Conservation (phyloP, 148 eudicot genomes). For the Fagopyrum homotropicum region DNA sequence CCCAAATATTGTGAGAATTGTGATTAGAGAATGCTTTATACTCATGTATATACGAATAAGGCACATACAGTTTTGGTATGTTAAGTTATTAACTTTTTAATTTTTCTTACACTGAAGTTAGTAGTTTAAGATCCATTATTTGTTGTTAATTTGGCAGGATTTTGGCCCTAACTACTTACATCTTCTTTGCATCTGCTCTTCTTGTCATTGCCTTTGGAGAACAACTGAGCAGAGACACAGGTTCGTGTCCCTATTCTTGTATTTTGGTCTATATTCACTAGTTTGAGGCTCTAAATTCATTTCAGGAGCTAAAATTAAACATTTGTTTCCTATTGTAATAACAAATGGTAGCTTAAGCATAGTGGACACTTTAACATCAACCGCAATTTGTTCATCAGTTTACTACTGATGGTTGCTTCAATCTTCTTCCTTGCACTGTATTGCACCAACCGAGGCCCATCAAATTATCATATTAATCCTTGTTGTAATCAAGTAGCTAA, state of each 20-base stretch:
- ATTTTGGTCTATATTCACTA: too few relatives aligned
- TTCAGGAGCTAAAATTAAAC: not conserved
- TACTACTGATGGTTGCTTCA: too few relatives aligned
- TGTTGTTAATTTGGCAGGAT: constrained; percentile 27
- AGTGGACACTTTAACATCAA: too few relatives aligned
- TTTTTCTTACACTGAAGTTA: not conserved
- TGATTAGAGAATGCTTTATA: too few relatives aligned
- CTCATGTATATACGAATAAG: too few relatives aligned
- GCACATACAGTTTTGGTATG: constrained; percentile 24
- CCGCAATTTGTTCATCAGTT: too few relatives aligned
- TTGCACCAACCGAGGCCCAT: too few relatives aligned
- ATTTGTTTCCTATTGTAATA: not conserved
- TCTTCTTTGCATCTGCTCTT: constrained; percentile 63
- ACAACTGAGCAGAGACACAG: constrained; percentile 34
- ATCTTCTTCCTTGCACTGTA: too few relatives aligned
- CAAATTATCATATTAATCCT: too few relatives aligned
- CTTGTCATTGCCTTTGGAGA: constrained; percentile 45
- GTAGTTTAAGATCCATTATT: not conserved
- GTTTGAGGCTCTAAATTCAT: not conserved
- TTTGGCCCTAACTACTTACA: constrained; percentile 54
- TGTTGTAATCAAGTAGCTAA: too few relatives aligned
- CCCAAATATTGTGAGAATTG: too few relatives aligned
- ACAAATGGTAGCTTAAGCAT: constrained; percentile 56
- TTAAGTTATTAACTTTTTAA: not conserved
- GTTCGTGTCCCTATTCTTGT: constrained; percentile 15